phyloP scores from a whole-genome alignment of 2,329 filamentous ascomycete species.

The Phaeosphaeria sp. region DNA sequence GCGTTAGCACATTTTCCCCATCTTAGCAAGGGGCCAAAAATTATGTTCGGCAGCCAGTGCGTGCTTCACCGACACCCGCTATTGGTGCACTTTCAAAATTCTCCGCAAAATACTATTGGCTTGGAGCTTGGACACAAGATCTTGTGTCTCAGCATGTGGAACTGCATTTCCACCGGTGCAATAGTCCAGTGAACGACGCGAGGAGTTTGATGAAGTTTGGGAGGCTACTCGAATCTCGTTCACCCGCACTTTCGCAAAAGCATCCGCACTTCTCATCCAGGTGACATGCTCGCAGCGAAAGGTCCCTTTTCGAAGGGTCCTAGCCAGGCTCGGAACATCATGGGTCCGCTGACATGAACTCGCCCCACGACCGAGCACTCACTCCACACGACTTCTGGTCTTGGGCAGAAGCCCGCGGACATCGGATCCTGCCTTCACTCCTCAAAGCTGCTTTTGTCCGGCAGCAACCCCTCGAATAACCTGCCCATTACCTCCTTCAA shows the following conservation, averaged over 20 bases:
- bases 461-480: constrained; percentile 45
- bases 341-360: not conserved
- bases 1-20: not conserved
- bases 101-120: not conserved
- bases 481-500: constrained; percentile 45
- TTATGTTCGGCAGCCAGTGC: not conserved
- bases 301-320: too few species aligned
- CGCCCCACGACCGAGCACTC: not conserved
- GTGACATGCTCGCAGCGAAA: too few species aligned
- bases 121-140: not conserved
- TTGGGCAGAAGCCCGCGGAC: too few species aligned
- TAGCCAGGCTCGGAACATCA: too few species aligned
- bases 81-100: not conserved
- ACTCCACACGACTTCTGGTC: too few species aligned
- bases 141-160: not conserved
- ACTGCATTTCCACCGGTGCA: not conserved
- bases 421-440: not conserved
- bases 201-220: not conserved
- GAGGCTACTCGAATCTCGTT: too few species aligned
- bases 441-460: constrained; percentile 29
- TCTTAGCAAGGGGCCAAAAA: not conserved
- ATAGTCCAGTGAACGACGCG: not conserved
- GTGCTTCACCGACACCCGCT: not conserved
- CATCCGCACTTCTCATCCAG: too few species aligned
- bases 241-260: too few species aligned